Evolutionary conservation across 2,329 filamentous ascomycete genomes (phyloP).

Genomic region (Colletotrichum chrysophilum): DNA sequence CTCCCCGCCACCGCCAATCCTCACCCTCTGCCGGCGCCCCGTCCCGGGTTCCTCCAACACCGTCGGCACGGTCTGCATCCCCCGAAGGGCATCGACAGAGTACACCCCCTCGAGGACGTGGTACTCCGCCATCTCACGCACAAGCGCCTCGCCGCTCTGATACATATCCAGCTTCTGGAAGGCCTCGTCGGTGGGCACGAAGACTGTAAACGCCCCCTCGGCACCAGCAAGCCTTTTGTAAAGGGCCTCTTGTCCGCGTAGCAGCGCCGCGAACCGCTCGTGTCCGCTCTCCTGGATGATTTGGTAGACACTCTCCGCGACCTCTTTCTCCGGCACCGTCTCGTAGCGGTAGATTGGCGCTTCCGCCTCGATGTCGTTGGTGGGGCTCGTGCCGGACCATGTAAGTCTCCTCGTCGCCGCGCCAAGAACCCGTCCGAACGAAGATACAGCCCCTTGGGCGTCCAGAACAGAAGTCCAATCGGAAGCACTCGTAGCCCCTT

Average conservation of each 20-base stretch:
- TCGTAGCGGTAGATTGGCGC: neutral
- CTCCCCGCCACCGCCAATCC: neutral
- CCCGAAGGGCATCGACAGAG: neutral
- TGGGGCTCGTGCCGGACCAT: neutral
- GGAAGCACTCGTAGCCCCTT: neutral
- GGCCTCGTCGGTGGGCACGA: slow-evolving; percentile 4
- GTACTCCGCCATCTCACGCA: slow-evolving; percentile 45
- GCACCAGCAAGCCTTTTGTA: neutral
- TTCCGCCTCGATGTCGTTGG: neutral
- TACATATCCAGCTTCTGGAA: neutral
- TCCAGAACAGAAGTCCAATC: neutral
- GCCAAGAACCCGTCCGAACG: neutral
- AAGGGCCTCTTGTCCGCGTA: neutral
- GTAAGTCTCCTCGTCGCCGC: neutral
- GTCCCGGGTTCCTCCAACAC: neutral
- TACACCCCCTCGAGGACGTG: neutral
- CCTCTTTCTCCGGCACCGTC: neutral
- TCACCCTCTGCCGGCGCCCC: neutral
- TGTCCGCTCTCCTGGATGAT: neutral
- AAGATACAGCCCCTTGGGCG: neutral
- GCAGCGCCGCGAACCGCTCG: neutral
- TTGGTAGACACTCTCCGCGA: neutral
- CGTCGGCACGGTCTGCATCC: neutral
- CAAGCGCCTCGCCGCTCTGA: slow-evolving; percentile 22
- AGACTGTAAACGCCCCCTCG: neutral